Evolutionary conservation across 1,284 basidiomycete species (phyloP), one percentile per base, ranked within the genome.

Genomic region (Tylopilus orsonianus): DNA sequence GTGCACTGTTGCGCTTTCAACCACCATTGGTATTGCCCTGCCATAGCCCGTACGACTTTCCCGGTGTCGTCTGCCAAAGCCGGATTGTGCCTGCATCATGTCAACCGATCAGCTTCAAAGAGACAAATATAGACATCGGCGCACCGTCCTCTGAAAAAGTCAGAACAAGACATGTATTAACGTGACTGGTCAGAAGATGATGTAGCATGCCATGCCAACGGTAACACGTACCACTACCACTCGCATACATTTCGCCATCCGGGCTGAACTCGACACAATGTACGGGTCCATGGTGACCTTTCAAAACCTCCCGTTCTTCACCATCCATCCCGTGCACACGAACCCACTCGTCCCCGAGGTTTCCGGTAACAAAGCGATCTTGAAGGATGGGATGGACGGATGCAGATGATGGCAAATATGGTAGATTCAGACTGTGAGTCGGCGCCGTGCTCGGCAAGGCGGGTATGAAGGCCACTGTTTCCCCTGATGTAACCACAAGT

Each of bases 161-260:
- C 45, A 52, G 50, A 54, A 44, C 44, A 42, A 42, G 45, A 51
- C 49, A 42, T 16, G 46, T 2, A 9, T 54, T 18, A 46, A 53
- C 44, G 46, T 44, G 42, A 52, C 54, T 45, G 23, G 57, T 52
- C 38, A 54, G 39, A 46, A 27, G 29, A 27, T 41, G 46, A 29
- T 42, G 37, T 19, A 29, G 12, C 3, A 49, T 26, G 44, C 6
- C 44, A 52, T 35, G 40, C 41, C 45, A 47, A 54, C 20, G 23
- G 51, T 37, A 48, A 49, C 30, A 80, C 85, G 72, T 66, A 85
- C 93, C 96, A 59, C 90, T 93, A 43, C 96, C 97, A 62, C 90
- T 94, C 19, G 96, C 96, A 65, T 93, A 98, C 73, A 97, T 81
- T 75, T 99, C 95, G n/a, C 96, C 97, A 67, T 99, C 96, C 0